Evolutionary conservation across 2,329 filamentous ascomycete species (phyloP), one percentile per base, ranked within the genome.

Genomic region (Claviceps quebecensis): DNA sequence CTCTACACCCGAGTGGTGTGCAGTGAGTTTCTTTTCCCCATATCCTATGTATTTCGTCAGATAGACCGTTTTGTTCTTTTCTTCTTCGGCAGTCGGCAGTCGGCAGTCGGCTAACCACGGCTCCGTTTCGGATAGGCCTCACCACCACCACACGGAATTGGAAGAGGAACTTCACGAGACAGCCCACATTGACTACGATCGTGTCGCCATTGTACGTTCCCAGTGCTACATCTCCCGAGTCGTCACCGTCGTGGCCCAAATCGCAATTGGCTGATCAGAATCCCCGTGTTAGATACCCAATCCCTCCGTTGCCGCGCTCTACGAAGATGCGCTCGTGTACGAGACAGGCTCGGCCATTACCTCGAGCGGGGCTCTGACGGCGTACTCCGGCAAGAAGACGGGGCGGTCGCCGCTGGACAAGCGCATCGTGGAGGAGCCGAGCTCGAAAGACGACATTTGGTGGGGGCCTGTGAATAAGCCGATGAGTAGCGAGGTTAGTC

Each of bases 401-500:
- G 93, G 93, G 56, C 89, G 93, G 59, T 98, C 93, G 56, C 93
- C 93, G 23, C 83, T 87, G 52, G 93, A 98, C 74, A 98, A 98
- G 84, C 85, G 93, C 69, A 87, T 98, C 66, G 93, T 98, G 66
- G 82, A 94, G 74, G 93, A 98, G 71, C 75, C 83, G 54, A 76
- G 81, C 56, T 97, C 93, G 58, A 84, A 95, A 69, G 84, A 93
- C 52, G 82, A 98, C 55, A 80, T 98, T 65, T 98, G 93, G 93
- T 97, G 93, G 93, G 93, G 93, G 64, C 91, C 93, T 52, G 93
- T 98, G 61, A 98, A 98, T 80, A 97, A 97, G 81, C 87, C 91
- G 67, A 98, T 98, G 93, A 84, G 81, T 60, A 81, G 89, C 62
- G 90, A 97, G 70, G 93, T 97, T 84, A 82, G 59, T 58, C 43